phyloP scores from a whole-genome alignment of 2,329 filamentous ascomycete genomes.

The Botrytis sinoallii region DNA sequence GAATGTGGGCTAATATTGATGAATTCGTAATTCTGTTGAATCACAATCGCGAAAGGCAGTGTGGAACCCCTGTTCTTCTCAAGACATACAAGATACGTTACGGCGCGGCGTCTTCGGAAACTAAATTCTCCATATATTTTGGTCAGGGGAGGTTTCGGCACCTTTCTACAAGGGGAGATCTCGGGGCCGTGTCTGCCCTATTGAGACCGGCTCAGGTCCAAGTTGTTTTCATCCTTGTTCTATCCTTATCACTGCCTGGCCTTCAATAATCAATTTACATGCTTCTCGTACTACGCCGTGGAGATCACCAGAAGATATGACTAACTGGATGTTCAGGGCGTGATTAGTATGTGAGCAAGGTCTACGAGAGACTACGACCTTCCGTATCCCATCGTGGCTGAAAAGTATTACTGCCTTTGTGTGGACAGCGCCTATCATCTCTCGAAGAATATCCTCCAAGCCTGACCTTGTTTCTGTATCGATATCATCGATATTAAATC shows the following conservation, averaged over 20 bases:
- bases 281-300: background rate
- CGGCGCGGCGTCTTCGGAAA: slow-evolving; percentile 12
- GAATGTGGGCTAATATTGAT: slow-evolving; percentile 5
- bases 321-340: background rate
- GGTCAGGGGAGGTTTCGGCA: slow-evolving; percentile 13
- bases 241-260: background rate
- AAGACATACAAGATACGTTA: background rate
- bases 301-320: slow-evolving; percentile 4
- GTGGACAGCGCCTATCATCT: slow-evolving; percentile 1
- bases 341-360: background rate
- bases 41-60: slow-evolving; percentile 10
- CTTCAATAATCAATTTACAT: slow-evolving; percentile 5
- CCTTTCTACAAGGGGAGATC: slow-evolving; percentile 9
- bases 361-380: background rate
- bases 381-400: background rate
- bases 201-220: slow-evolving; percentile 4
- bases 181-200: slow-evolving; percentile 11
- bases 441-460: background rate
- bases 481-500: slow-evolving; percentile 6
- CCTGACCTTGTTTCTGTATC: slow-evolving; percentile 4
- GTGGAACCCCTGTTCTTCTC: slow-evolving; percentile 2
- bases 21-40: background rate
- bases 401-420: background rate
- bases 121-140: slow-evolving; percentile 13
- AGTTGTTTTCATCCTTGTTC: background rate